These are phyloP conservation scores for Lactarius indigo DNA, from an alignment of 768 basidiomycete genomes.

Conservation along the genomic window DNA sequence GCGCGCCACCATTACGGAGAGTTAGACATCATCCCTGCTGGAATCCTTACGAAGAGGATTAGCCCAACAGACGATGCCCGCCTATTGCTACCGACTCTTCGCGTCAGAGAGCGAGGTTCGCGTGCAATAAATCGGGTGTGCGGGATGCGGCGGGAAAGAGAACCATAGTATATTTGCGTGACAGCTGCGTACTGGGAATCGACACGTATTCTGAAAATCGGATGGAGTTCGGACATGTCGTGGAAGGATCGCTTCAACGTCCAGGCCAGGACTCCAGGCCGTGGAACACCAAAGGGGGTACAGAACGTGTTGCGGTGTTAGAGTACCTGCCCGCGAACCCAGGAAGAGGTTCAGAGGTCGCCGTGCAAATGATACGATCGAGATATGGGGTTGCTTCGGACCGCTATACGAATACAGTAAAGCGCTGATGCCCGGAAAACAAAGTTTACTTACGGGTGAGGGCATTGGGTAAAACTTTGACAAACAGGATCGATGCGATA, in stretches of 20 bases:
- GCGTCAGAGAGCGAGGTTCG: neutral
- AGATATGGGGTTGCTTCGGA: constrained; percentile 23
- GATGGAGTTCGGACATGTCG: constrained; percentile 4
- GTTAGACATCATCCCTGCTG: neutral
- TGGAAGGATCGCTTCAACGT: constrained; percentile 4
- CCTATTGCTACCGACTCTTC: constrained; percentile 8
- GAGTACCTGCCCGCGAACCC: constrained; percentile 5
- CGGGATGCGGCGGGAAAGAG: neutral
- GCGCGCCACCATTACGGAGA: constrained; percentile 10
- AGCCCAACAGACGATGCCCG: neutral
- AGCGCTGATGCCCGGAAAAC: constrained; percentile 21
- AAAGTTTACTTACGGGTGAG: constrained; percentile 16
- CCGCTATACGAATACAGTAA: constrained; percentile 22
- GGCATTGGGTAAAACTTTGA: constrained; percentile 5
- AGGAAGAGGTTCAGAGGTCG: constrained; percentile 15
- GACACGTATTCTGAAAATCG: constrained; percentile 9
- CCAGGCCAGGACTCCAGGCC: constrained; percentile 4
- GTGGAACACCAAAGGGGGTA: constrained; percentile 10
- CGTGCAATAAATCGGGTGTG: neutral
- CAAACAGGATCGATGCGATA: constrained; percentile 5
- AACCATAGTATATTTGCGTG: neutral
- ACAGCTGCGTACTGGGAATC: neutral
- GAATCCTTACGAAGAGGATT: neutral
- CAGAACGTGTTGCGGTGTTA: neutral
- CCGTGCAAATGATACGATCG: constrained; percentile 22